Evolutionary conservation across 768 basidiomycete species (phyloP).

Genomic region (Boletus reticuloceps): DNA sequence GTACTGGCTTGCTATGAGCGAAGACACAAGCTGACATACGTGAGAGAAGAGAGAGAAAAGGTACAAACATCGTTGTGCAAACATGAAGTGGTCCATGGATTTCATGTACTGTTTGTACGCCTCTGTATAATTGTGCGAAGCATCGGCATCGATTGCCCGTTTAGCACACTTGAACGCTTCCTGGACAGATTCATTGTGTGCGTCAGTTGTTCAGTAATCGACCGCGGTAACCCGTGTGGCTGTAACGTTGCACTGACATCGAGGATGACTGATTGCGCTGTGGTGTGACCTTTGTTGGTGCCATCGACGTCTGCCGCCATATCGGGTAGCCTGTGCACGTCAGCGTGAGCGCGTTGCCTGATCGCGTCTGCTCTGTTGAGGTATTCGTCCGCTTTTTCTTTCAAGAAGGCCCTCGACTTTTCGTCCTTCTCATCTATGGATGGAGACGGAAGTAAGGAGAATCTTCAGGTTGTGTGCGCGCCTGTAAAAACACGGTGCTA

Average conservation of each 20-base stretch:
- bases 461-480: background rate
- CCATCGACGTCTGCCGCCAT: background rate
- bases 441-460: too few species aligned
- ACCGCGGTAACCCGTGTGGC: background rate
- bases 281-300: background rate
- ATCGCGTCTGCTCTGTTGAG: conserved; percentile 15
- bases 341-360: background rate
- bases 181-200: conserved; percentile 27
- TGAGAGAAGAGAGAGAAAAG: background rate
- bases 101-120: conserved; percentile 95
- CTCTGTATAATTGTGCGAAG: conserved; percentile 84
- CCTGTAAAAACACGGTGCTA: background rate
- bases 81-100: conserved; percentile 95
- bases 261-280: conserved; percentile 12
- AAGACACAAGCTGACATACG: background rate
- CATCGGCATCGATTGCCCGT: conserved; percentile 85
- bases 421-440: conserved; percentile 16
- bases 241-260: conserved; percentile 8
- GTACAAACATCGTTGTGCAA: conserved; percentile 79
- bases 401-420: conserved; percentile 15
- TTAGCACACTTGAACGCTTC: conserved; percentile 86
- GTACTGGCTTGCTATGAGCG: conserved; percentile 6
- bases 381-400: conserved; percentile 20
- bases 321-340: background rate
- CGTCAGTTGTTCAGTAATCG: background rate